Base-by-base conservation (phyloP, 352 stramenopile genomes). In the Phytophthora citricola region DNA sequence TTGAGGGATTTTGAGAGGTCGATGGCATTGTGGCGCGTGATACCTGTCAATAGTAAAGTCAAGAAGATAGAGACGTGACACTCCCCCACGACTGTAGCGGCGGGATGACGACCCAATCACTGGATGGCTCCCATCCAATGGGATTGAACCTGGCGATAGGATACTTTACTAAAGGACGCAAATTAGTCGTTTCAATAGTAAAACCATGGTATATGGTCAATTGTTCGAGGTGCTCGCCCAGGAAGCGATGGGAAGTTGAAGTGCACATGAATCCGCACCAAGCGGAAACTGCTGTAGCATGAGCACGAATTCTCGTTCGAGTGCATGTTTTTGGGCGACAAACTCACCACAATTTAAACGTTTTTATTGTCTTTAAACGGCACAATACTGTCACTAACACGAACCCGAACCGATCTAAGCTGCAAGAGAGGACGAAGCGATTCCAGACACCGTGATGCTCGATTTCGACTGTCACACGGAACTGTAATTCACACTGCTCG, bases 71-170 rank as follows among this genome's bases (percentile, higher is more conserved):
- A n/a, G 26, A 27, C n/a, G 36, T 39, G 45, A 58, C 61, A 9
- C 22, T 45, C 61, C 44, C 26, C 22, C 53, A 2, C 24, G 26
- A n/a, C 41, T 56, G 49, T 11, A 66, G 49, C 43, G 24, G 48
- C 32, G 38, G 51, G 20, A 58, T 34, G 12, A 29, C 32, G 26
- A 55, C 47, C 58, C 58, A 66, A 48, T 49, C 59, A 67, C 43
- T 55, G 26, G 43, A 4, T 40, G 6, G 34, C 32, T 24, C 57
- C 48, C 48, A 67, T 67, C 59, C 27, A 12, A 10, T 9, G 22
- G 14, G 58, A 65, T 63, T 49, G 43, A 49, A 32, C 22, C n/a
- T 49, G 32, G 27, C n/a, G 5, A 38, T 20, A 0, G 10, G 41
- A 32, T 24, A 64, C 36, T 58, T 64, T 45, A 14, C 24, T 20